Evolutionary conservation across 2,329 filamentous ascomycete species (phyloP).

Genomic region (Apiospora kogelbergensis): DNA sequence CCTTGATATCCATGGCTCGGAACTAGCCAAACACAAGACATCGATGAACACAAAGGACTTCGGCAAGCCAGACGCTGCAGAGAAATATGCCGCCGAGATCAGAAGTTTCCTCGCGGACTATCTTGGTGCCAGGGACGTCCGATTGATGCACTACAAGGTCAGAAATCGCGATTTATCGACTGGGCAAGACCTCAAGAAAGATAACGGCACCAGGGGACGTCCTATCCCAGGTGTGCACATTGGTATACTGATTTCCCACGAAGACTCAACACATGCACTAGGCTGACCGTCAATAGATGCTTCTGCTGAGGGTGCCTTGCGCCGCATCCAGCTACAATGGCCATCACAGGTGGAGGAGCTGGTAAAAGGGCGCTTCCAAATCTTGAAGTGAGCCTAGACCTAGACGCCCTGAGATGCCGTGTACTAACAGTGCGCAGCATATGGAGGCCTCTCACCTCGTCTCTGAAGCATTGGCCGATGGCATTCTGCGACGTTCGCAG

Average conservation of each 20-base stretch:
- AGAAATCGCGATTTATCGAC: not conserved
- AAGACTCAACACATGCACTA: too few species aligned
- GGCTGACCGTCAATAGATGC: not conserved
- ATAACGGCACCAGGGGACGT: not conserved
- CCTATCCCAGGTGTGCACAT: not conserved
- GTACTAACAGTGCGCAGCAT: not conserved
- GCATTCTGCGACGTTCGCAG: not conserved
- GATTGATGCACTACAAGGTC: not conserved
- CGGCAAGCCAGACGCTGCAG: not conserved
- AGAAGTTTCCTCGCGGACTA: not conserved
- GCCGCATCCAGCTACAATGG: not conserved
- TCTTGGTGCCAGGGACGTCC: not conserved
- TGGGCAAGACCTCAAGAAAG: not conserved
- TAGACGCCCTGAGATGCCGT: rapidly evolving
- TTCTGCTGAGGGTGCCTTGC: not conserved
- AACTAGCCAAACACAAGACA: not conserved
- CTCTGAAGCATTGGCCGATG: not conserved
- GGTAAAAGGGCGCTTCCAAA: not conserved
- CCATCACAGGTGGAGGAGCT: not conserved
- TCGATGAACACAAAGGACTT: not conserved
- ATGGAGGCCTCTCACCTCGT: not conserved
- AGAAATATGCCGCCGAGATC: not conserved
- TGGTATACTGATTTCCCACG: not conserved
- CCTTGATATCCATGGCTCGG: not conserved
- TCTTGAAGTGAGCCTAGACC: not conserved